Percentiles rank a stretch among this genome's conserved stretches.
These are phyloP conservation scores for Penicillium sp. DNA, from an alignment of 2,329 filamentous ascomycete species.

Conservation along the genomic window DNA sequence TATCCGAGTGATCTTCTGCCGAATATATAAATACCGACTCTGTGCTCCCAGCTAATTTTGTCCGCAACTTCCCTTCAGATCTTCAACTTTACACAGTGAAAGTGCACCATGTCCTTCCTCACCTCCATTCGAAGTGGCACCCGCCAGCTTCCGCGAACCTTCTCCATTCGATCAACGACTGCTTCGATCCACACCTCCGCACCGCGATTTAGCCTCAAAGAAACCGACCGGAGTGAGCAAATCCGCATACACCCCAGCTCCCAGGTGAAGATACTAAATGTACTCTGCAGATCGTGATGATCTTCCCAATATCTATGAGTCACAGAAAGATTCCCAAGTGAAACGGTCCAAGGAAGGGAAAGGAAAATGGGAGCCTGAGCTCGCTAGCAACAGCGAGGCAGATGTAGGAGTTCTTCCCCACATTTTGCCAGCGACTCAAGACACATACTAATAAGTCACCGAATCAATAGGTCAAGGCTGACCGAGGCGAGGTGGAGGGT, in stretches of 20 bases:
- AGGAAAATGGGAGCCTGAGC: conserved; percentile 75
- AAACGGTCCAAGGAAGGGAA: conserved; percentile 60
- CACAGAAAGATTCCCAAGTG: conserved; percentile 66
- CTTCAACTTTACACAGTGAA: not conserved
- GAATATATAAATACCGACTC: not conserved
- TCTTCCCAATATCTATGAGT: conserved; percentile 50
- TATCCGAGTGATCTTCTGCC: not conserved
- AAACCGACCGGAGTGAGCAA: conserved; percentile 39
- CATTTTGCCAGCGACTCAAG: not conserved
- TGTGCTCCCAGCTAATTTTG: too few species aligned
- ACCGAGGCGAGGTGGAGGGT: conserved; percentile 53
- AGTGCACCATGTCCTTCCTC: conserved; percentile 41
- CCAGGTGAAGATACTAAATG: not conserved
- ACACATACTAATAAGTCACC: conserved; percentile 5
- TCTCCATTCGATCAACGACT: conserved; percentile 13
- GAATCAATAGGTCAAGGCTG: conserved; percentile 59
- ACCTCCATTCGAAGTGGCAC: conserved; percentile 30
- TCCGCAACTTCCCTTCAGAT: too few species aligned
- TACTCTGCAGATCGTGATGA: conserved; percentile 44
- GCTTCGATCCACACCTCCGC: conserved; percentile 37
- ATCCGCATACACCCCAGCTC: not conserved
- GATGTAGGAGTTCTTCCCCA: conserved; percentile 54
- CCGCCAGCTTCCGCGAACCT: conserved; percentile 27
- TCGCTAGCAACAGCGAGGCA: conserved; percentile 80
- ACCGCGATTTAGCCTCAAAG: conserved; percentile 34